A percentile compares a stretch with the other conserved stretches of the same genome.
Conservation (phyloP, 139 green algal genomes). For the Mychonastes homosphaera region DNA sequence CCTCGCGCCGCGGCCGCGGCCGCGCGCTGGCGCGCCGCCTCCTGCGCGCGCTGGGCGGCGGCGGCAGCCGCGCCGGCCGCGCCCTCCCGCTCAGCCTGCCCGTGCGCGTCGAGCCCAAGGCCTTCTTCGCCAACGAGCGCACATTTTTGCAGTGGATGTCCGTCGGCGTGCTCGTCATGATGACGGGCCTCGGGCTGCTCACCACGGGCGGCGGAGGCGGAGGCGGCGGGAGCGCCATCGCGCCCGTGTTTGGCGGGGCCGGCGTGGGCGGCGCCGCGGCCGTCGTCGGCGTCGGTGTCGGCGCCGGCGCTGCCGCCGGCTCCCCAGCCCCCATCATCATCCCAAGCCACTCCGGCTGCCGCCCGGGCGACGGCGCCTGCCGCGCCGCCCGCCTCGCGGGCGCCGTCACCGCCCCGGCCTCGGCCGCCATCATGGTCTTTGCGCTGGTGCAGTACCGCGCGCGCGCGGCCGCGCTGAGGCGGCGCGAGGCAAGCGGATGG, state of each 20-base stretch:
- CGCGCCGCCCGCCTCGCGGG: constrained; percentile 37
- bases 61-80: background rate
- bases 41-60: background rate
- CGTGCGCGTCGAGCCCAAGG: constrained; percentile 79
- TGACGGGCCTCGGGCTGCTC: constrained; percentile 23
- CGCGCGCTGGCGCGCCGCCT: background rate
- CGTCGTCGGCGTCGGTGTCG: too few relatives aligned
- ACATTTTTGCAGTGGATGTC: constrained; percentile 62
- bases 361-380: background rate
- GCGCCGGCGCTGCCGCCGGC: too few relatives aligned
- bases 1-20: background rate
- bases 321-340: constrained; percentile 8
- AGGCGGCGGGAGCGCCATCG: too few relatives aligned
- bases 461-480: constrained; percentile 43
- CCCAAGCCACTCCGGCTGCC: background rate
- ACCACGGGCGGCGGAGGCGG: too few relatives aligned
- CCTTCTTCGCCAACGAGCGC: constrained; percentile 82
- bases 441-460: constrained; percentile 60
- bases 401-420: constrained; percentile 55
- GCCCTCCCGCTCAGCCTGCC: too few relatives aligned
- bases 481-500: constrained; percentile 14
- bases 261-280: too few relatives aligned
- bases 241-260: too few relatives aligned
- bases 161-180: constrained; percentile 19
- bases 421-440: constrained; percentile 66